Evolutionary conservation across 2,329 filamentous ascomycete genomes (phyloP).

Genomic region (Diaporthe sp.): DNA sequence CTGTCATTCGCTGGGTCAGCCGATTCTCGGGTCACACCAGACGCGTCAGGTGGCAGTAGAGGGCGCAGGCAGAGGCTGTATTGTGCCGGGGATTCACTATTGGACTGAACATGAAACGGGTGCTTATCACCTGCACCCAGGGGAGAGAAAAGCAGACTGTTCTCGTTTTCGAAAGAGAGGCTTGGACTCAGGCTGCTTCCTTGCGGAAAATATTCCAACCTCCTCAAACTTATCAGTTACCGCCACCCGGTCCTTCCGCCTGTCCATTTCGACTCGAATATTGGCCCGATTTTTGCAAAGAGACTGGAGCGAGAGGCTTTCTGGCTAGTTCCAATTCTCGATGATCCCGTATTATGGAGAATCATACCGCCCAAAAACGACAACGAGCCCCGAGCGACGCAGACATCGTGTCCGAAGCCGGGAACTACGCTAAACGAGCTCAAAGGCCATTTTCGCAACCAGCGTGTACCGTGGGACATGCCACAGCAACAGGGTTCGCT

Average conservation of each 20-base stretch:
- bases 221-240: neutral
- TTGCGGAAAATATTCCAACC: neutral
- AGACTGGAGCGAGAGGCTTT: neutral
- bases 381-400: neutral
- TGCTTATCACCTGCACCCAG: neutral
- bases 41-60: neutral
- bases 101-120: neutral
- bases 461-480: neutral
- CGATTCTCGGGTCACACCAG: neutral
- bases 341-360: neutral
- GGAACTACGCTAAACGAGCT: neutral
- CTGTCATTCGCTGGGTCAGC: neutral
- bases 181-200: neutral
- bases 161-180: neutral
- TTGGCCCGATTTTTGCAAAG: neutral
- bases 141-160: neutral
- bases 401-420: neutral
- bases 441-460: neutral
- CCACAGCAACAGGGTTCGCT: neutral
- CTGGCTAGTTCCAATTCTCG: neutral
- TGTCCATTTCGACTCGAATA: neutral
- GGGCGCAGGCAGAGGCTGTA: neutral
- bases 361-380: neutral
- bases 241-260: neutral
- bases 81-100: neutral